Percentiles rank a stretch among this genome's conserved stretches.
Evolutionary conservation across 2,329 filamentous ascomycete genomes (phyloP).

Genomic region (Ophiostoma piceae): DNA sequence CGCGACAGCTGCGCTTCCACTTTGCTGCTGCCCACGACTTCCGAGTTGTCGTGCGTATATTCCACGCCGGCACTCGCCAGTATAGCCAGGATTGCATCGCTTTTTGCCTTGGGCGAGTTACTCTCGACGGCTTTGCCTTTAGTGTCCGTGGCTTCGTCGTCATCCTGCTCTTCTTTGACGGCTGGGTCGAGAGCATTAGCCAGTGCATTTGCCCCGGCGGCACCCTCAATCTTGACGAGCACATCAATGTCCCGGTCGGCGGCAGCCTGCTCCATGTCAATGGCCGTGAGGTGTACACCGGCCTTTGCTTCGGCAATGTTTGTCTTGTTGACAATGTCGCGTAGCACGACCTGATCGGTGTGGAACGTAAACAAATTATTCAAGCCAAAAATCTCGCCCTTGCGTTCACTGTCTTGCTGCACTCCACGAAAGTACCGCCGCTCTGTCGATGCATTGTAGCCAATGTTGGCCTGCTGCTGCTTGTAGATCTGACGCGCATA

Average conservation of each 20-base stretch:
- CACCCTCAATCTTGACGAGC: slow-evolving; percentile 42
- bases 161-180: slow-evolving; percentile 39
- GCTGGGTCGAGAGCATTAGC: slow-evolving; percentile 47
- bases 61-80: slow-evolving; percentile 81
- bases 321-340: slow-evolving; percentile 97
- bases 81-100: slow-evolving; percentile 82
- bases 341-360: slow-evolving; percentile 70
- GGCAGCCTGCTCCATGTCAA: slow-evolving; percentile 61
- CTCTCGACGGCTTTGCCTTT: background rate
- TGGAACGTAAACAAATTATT: slow-evolving; percentile 81
- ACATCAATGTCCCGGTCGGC: slow-evolving; percentile 46
- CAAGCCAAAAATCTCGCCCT: slow-evolving; percentile 91
- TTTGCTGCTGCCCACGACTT: slow-evolving; percentile 87
- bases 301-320: slow-evolving; percentile 91
- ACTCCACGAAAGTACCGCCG: slow-evolving; percentile 93
- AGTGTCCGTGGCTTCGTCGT: slow-evolving; percentile 18
- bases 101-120: slow-evolving; percentile 36
- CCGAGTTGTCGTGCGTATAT: slow-evolving; percentile 94
- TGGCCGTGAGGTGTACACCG: slow-evolving; percentile 71
- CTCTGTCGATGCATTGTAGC: slow-evolving; percentile 87
- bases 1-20: slow-evolving; percentile 82
- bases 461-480: slow-evolving; percentile 97
- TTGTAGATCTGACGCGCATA: slow-evolving; percentile 98
- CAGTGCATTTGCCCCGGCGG: slow-evolving; percentile 65
- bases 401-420: slow-evolving; percentile 73